Evolutionary conservation across 768 basidiomycete genomes (phyloP).

Genomic region (Phlebiopsis flavidoalba): DNA sequence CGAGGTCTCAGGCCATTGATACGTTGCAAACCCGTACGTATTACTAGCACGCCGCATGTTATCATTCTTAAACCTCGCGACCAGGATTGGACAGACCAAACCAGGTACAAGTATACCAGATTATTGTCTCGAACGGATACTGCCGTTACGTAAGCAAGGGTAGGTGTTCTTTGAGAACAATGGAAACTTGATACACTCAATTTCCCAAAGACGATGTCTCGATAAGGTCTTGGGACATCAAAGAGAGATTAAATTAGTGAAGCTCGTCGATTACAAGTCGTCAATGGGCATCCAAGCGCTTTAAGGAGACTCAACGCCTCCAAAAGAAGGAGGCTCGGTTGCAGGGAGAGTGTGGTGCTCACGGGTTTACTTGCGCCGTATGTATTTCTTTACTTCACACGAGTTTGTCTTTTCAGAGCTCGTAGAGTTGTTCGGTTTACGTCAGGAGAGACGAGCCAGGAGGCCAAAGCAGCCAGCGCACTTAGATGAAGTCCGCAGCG

Average conservation of each 20-base stretch:
- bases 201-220: too few species aligned
- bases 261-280: constrained; percentile 59
- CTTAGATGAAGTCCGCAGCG: constrained; percentile 7
- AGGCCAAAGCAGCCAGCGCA: neutral
- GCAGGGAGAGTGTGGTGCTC: constrained; percentile 47
- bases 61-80: neutral
- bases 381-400: neutral
- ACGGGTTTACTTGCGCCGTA: neutral
- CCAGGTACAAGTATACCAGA: constrained; percentile 82
- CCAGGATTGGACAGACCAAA: constrained; percentile 75
- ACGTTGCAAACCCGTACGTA: constrained; percentile 62
- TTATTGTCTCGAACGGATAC: constrained; percentile 90
- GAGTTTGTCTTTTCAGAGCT: constrained; percentile 2
- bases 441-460: constrained; percentile 7
- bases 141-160: constrained; percentile 83
- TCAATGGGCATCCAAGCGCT: constrained; percentile 50
- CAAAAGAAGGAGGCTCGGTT: constrained; percentile 78
- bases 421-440: constrained; percentile 11
- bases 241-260: constrained; percentile 83
- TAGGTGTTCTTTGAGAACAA: constrained; percentile 19
- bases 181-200: too few species aligned
- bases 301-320: constrained; percentile 66
- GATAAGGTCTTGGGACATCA: constrained; percentile 75
- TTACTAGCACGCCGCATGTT: neutral
- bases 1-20: constrained; percentile 79